Conservation (phyloP, 176 grass and related monocot genomes). For the Avena insularis region DNA sequence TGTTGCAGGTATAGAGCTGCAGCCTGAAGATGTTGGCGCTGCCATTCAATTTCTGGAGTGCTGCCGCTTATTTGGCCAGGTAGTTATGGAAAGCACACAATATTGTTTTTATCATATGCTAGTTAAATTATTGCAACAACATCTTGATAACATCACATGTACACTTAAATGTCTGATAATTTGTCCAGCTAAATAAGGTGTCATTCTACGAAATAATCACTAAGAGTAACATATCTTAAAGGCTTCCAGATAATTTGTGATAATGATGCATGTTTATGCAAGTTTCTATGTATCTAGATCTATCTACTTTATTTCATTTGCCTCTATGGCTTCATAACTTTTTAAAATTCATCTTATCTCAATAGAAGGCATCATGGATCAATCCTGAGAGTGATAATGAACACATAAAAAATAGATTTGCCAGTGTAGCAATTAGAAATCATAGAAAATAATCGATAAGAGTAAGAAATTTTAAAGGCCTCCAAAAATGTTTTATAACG, state of each 20-base stretch:
- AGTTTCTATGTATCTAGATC: not conserved
- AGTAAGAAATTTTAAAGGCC: not conserved
- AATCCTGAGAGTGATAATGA: not conserved
- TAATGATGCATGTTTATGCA: constrained; percentile 7
- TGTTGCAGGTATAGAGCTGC: constrained; percentile 54
- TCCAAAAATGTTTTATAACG: not conserved
- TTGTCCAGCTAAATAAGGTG: not conserved
- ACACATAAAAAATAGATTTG: not conserved
- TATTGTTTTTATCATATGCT: not conserved
- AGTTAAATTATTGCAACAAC: not conserved
- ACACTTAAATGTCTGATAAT: not conserved
- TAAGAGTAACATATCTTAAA: not conserved
- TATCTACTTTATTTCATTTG: constrained; percentile 2
- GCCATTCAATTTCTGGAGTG: constrained; percentile 82
- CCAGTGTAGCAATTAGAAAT: not conserved
- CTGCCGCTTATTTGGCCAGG: constrained; percentile 69
- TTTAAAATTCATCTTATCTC: not conserved
- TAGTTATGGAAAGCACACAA: constrained; percentile 36
- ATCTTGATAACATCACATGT: not conserved
- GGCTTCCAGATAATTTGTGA: not conserved
- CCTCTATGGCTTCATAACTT: not conserved
- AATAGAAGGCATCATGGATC: not conserved
- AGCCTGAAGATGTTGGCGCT: constrained; percentile 58
- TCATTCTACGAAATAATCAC: not conserved
- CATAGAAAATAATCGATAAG: not conserved